phyloP scores from a whole-genome alignment of 1,139 yeast species.

The Kluyveromyces sp. region DNA sequence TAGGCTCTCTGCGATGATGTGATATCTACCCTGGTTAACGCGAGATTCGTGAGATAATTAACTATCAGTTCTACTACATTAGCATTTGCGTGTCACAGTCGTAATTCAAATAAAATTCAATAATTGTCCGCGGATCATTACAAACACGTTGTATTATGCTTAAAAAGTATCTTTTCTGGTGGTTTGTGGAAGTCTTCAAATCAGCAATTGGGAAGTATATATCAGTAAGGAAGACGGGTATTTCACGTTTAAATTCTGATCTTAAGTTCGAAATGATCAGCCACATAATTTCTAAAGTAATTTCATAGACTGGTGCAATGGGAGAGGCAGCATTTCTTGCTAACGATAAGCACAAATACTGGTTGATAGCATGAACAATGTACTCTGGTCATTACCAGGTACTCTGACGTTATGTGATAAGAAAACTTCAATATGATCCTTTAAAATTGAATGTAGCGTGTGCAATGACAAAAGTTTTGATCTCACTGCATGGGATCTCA shows the following conservation, averaged over 20 bases:
- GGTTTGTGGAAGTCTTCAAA: conserved; percentile 82
- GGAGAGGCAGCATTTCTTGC: conserved; percentile 93
- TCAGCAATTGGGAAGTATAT: conserved; percentile 92
- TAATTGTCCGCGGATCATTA: conserved; percentile 81
- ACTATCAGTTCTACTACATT: conserved; percentile 79
- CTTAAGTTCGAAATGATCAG: conserved; percentile 73
- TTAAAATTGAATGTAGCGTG: conserved; percentile 76
- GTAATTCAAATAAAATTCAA: conserved; percentile 88
- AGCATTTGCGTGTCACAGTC: conserved; percentile 81
- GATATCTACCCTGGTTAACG: conserved; percentile 65
- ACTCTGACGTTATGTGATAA: conserved; percentile 57
- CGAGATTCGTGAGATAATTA: conserved; percentile 67
- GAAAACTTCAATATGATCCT: conserved; percentile 79
- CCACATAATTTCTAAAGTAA: conserved; percentile 92
- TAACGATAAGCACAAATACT: conserved; percentile 71
- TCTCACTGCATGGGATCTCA: conserved; percentile 86
- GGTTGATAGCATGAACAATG: conserved; percentile 78
- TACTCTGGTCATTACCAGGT: conserved; percentile 50
- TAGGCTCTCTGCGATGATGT: conserved; percentile 61
- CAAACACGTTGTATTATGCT: conserved; percentile 73
- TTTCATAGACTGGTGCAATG: conserved; percentile 84
- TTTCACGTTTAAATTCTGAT: conserved; percentile 81
- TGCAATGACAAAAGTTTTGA: conserved; percentile 85
- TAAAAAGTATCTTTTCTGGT: conserved; percentile 82
- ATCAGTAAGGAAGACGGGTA: conserved; percentile 88